Conservation (phyloP, 129 eudicot genomes). For the Kitagawia praeruptora region DNA sequence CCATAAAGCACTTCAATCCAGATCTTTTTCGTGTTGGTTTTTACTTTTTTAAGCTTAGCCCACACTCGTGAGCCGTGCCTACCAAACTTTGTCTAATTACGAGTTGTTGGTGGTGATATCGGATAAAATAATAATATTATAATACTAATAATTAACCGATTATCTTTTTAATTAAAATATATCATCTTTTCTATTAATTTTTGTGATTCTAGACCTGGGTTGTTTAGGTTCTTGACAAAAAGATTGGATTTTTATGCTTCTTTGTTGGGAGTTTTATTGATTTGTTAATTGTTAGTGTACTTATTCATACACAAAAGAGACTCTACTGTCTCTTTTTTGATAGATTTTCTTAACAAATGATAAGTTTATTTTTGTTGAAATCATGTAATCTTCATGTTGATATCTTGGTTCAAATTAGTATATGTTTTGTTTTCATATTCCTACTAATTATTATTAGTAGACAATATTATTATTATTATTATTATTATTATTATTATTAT, state of each 20-base stretch:
- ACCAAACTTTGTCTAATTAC: too few species aligned
- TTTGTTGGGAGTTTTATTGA: background rate
- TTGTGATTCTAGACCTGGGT: conserved; percentile 4
- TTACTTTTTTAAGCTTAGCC: too few species aligned
- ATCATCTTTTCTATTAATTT: background rate
- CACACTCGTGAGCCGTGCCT: too few species aligned
- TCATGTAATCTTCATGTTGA: conserved; percentile 3
- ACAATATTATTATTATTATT: too few species aligned
- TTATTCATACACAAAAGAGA: background rate
- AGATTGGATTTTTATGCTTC: background rate
- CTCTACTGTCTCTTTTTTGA: background rate
- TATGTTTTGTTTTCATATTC: background rate
- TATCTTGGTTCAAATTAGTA: background rate
- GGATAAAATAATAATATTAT: too few species aligned
- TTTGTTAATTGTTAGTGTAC: background rate
- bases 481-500: too few species aligned
- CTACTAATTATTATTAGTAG: background rate
- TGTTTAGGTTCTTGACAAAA: background rate
- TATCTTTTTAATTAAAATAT: too few species aligned
- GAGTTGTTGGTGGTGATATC: too few species aligned
- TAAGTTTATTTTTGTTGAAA: background rate
- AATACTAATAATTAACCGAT: too few species aligned
- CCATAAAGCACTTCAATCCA: too few species aligned
- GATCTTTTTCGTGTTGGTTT: too few species aligned
- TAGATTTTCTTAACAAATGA: background rate